Evolutionary conservation across 306 rosid species (phyloP).

Genomic region (Myrica gale): DNA sequence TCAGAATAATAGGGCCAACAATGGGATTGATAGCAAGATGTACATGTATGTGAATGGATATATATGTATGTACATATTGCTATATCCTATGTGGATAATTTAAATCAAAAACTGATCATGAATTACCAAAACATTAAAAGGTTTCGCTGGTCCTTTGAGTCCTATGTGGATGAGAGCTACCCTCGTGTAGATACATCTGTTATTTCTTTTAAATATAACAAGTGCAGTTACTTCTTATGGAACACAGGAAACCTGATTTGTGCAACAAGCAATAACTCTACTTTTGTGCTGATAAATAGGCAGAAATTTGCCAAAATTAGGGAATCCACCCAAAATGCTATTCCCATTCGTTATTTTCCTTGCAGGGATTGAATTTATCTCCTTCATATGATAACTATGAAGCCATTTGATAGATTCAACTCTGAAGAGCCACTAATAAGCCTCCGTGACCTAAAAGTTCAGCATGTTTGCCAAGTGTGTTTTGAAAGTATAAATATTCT

Average conservation of each 20-base stretch:
- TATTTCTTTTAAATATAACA: neutral
- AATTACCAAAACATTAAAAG: no score
- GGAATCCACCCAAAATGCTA: neutral
- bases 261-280: neutral
- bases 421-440: neutral
- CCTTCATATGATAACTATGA: neutral
- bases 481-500: no score
- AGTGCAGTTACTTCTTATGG: neutral
- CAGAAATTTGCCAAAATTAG: neutral
- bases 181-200: neutral
- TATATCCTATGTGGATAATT: no score
- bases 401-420: neutral
- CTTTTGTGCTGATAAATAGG: neutral
- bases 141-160: no score
- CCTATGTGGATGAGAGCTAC: neutral
- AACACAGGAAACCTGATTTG: neutral
- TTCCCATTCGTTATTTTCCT: neutral
- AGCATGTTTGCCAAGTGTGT: neutral
- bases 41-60: no score
- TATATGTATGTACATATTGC: no score
- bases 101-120: no score
- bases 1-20: no score
- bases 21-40: no score
- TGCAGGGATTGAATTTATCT: neutral
- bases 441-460: neutral